These are phyloP conservation scores for Nepenthes mirabilis DNA, from an alignment of 148 eudicot genomes.

Conservation along the genomic window DNA sequence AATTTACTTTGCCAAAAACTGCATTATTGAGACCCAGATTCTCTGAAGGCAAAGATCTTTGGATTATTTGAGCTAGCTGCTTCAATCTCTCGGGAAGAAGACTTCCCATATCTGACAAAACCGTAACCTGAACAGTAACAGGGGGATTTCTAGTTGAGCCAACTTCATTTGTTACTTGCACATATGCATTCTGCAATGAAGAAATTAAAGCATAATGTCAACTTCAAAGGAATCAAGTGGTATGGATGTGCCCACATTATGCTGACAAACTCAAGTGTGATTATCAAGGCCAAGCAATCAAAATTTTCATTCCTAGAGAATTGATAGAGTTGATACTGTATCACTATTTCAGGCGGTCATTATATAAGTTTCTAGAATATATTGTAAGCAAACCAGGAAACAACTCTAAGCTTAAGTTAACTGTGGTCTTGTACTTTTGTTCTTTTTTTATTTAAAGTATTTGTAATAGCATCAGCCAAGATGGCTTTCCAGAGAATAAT, in stretches of 20 bases:
- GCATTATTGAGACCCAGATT: conserved; percentile 54
- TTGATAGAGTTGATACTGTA: too few relatives aligned
- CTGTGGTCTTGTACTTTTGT: too few relatives aligned
- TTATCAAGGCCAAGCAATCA: too few relatives aligned
- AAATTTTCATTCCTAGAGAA: too few relatives aligned
- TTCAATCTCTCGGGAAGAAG: conserved; percentile 41
- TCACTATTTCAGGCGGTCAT: too few relatives aligned
- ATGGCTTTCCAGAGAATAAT: too few relatives aligned
- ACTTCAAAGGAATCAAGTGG: not conserved
- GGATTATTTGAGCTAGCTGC: conserved; percentile 47
- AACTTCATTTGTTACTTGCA: conserved; percentile 35
- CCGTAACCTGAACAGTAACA: conserved; percentile 38
- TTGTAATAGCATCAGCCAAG: too few relatives aligned
- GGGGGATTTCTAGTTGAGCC: conserved; percentile 52
- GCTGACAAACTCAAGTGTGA: not conserved
- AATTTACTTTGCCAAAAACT: conserved; percentile 56
- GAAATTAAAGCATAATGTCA: conserved; percentile 1
- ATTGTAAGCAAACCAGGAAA: too few relatives aligned
- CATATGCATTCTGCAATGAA: conserved; percentile 30
- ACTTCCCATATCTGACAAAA: conserved; percentile 25
- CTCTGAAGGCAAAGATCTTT: conserved; percentile 19
- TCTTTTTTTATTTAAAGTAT: too few relatives aligned
- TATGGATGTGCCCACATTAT: not conserved
- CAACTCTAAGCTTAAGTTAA: too few relatives aligned
- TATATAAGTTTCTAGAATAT: too few relatives aligned